phyloP scores from a whole-genome alignment of 345 rosid species.

The Adansonia digitata region DNA sequence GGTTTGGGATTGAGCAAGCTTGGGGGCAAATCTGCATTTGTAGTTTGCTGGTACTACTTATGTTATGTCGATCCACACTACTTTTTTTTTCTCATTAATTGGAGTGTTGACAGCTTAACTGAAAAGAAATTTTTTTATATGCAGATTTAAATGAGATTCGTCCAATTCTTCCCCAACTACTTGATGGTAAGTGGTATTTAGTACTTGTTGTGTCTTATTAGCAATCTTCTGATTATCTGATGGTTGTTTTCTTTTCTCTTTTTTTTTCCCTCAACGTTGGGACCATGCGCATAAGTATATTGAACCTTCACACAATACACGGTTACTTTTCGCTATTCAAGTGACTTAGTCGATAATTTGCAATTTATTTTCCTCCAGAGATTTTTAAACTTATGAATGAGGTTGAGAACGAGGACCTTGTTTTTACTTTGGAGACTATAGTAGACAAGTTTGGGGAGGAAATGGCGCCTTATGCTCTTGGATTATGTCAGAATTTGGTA shows the following conservation, averaged over 20 bases:
- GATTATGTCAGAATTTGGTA: conserved; percentile 80
- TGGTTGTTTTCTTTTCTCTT: background rate
- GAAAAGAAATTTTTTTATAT: conserved; percentile 10
- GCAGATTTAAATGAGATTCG: conserved; percentile 96
- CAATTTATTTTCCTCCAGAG: conserved; percentile 42
- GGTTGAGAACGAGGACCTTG: conserved; percentile 95
- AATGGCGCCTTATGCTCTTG: conserved; percentile 79
- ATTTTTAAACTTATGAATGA: conserved; percentile 96
- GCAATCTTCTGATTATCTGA: background rate
- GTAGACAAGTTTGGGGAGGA: conserved; percentile 87
- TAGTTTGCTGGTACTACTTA: background rate
- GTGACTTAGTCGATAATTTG: background rate
- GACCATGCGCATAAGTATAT: background rate
- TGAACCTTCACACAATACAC: background rate
- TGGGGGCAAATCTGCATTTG: background rate
- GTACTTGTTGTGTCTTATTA: background rate
- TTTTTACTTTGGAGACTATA: conserved; percentile 69
- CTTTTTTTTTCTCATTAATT: background rate
- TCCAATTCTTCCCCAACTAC: conserved; percentile 90
- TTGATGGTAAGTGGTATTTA: conserved; percentile 55
- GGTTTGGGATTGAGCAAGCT: background rate
- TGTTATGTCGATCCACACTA: background rate
- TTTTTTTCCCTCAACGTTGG: background rate
- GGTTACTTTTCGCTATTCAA: background rate
- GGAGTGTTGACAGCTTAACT: background rate